Conservation (phyloP, 768 basidiomycete genomes). For the Auriscalpium vulgare region DNA sequence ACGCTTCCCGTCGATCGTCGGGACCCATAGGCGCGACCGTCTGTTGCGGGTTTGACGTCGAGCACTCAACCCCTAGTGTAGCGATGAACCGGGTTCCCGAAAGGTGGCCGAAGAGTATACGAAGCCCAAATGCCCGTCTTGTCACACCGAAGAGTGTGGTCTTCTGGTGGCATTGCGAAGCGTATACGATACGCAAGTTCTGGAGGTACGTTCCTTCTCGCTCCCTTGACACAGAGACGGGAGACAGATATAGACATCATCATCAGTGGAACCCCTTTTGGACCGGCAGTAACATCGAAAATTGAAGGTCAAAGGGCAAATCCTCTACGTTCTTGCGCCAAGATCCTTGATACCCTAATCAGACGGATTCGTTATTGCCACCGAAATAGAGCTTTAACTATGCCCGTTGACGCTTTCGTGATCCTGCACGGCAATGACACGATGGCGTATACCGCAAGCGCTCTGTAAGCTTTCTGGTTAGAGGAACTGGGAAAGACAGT, state of each 20-base stretch:
- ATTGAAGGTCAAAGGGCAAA: slow-evolving; percentile 54
- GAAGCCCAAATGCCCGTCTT: slow-evolving; percentile 69
- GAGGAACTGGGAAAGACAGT: slow-evolving; percentile 91
- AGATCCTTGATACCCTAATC: slow-evolving; percentile 3
- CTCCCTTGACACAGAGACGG: neutral
- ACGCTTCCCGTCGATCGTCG: slow-evolving; percentile 55
- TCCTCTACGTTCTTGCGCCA: neutral
- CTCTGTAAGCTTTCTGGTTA: slow-evolving; percentile 82
- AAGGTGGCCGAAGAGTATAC: slow-evolving; percentile 58
- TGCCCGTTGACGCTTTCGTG: slow-evolving; percentile 81
- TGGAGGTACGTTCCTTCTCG: slow-evolving; percentile 49
- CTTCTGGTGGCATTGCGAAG: slow-evolving; percentile 53
- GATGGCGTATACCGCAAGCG: slow-evolving; percentile 85
- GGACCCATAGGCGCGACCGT: slow-evolving; percentile 48
- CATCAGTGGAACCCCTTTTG: slow-evolving; percentile 77
- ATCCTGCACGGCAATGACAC: slow-evolving; percentile 89
- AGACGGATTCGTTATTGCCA: slow-evolving; percentile 88
- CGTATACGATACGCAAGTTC: slow-evolving; percentile 78
- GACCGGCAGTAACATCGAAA: slow-evolving; percentile 85
- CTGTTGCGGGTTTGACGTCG: slow-evolving; percentile 25
- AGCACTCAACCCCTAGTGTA: slow-evolving; percentile 12
- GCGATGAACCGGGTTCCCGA: slow-evolving; percentile 26
- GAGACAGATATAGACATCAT: slow-evolving; percentile 5
- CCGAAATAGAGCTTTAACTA: slow-evolving; percentile 94
- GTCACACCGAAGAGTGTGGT: slow-evolving; percentile 69